phyloP scores from a whole-genome alignment of 192 early-diverging fungal species.

The Coemansia sp. region DNA sequence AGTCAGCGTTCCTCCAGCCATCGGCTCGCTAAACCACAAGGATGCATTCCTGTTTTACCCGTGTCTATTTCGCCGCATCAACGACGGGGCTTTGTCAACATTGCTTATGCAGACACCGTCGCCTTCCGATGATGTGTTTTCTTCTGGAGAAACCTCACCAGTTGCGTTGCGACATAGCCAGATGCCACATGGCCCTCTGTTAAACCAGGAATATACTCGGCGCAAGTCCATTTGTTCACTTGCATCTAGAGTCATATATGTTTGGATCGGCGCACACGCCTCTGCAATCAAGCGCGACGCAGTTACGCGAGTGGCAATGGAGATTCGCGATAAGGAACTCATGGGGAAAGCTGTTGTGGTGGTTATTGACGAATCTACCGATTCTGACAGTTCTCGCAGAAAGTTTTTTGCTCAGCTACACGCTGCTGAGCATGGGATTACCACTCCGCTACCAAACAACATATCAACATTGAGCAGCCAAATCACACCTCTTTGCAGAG shows the following conservation, averaged over 20 bases:
- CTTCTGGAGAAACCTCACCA: neutral
- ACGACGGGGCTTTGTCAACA: neutral
- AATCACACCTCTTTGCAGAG: conserved; percentile 30
- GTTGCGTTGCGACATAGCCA: neutral
- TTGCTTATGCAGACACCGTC: neutral
- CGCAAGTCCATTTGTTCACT: conserved; percentile 38
- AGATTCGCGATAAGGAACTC: conserved; percentile 49
- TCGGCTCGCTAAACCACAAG: conserved; percentile 47
- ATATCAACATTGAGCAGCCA: conserved; percentile 27
- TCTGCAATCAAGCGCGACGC: conserved; percentile 49
- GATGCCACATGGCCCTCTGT: conserved; percentile 15
- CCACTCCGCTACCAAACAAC: conserved; percentile 11
- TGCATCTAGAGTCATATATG: conserved; percentile 36
- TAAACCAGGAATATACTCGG: conserved; percentile 31
- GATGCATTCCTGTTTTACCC: conserved; percentile 48
- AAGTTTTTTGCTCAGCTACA: conserved; percentile 43
- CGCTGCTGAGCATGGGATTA: conserved; percentile 15
- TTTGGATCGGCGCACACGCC: conserved; percentile 44
- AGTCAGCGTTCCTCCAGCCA: conserved; percentile 29
- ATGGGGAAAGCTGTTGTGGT: conserved; percentile 25
- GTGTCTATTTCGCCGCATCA: conserved; percentile 24
- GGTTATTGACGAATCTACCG: conserved; percentile 36
- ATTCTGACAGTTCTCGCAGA: conserved; percentile 31
- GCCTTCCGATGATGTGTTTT: neutral
- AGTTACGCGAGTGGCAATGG: conserved; percentile 36